Percentiles rank a stretch among this genome's conserved stretches.
Evolutionary conservation across 805 yeast genomes (phyloP).

Genomic region (Naumovozyma dairenensis): DNA sequence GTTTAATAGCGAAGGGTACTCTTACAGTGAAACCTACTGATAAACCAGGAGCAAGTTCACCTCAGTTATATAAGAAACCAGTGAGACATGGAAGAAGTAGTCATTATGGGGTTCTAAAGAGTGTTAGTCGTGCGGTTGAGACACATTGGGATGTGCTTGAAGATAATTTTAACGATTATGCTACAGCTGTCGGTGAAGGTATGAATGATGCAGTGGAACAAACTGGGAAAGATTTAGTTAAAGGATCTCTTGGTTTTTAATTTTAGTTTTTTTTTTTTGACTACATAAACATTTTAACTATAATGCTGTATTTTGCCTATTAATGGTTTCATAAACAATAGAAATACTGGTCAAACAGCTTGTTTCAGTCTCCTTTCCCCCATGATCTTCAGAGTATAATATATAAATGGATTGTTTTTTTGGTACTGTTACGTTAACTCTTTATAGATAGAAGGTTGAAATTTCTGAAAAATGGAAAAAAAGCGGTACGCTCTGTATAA

Average conservation of each 20-base stretch:
- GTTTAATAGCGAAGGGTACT: conserved; percentile 42
- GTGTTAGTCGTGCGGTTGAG: conserved; percentile 37
- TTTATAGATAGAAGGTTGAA: no score
- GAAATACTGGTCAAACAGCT: no score
- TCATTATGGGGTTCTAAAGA: conserved; percentile 34
- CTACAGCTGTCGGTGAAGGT: conserved; percentile 42
- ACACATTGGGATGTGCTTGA: conserved; percentile 45
- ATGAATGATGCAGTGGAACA: conserved; percentile 43
- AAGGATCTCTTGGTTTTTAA: conserved; percentile 45
- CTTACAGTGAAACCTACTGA: conserved; percentile 21
- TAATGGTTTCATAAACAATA: no score
- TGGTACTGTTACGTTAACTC: no score
- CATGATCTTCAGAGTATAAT: no score
- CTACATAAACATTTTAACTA: no score
- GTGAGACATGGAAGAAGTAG: conserved; percentile 31
- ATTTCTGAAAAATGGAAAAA: no score
- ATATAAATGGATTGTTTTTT: no score
- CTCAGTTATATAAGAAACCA: conserved; percentile 37
- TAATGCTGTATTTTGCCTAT: no score
- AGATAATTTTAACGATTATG: conserved; percentile 47
- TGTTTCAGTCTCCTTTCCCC: no score
- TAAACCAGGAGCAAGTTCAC: conserved; percentile 1
- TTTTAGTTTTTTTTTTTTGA: no score
- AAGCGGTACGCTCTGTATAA: no score
- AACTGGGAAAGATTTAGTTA: conserved; percentile 41